phyloP scores from a whole-genome alignment of 768 basidiomycete species.

The Leccinum truebloodii region DNA sequence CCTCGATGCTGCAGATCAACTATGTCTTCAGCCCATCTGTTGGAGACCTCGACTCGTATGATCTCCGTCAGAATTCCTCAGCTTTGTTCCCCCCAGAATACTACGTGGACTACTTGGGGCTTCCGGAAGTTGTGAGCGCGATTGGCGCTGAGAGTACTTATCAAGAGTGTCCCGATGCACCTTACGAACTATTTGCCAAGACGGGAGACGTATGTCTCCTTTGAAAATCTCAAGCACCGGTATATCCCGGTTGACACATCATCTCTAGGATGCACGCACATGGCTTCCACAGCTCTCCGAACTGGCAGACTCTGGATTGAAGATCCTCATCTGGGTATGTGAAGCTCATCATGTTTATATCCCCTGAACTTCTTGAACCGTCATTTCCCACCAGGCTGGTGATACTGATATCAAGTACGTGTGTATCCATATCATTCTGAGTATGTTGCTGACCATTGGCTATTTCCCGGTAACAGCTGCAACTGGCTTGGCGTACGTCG shows the following conservation, averaged over 20 bases:
- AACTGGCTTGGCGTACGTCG: constrained; percentile 38
- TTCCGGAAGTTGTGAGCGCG: constrained; percentile 35
- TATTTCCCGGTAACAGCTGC: constrained; percentile 7
- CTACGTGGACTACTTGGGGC: constrained; percentile 48
- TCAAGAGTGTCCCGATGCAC: constrained; percentile 47
- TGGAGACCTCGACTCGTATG: constrained; percentile 53
- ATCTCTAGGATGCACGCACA: constrained; percentile 36
- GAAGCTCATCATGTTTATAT: not conserved
- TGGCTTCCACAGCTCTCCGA: constrained; percentile 38
- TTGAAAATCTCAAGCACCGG: not conserved
- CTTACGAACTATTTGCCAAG: constrained; percentile 41
- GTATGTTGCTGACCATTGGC: constrained; percentile 4
- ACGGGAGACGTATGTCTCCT: constrained; percentile 57
- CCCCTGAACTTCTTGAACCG: not conserved
- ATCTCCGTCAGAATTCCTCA: constrained; percentile 56
- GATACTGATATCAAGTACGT: constrained; percentile 31
- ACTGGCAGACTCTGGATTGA: constrained; percentile 39
- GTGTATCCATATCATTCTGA: not conserved
- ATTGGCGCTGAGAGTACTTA: constrained; percentile 59
- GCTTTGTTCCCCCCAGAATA: constrained; percentile 57
- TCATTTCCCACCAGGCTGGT: constrained; percentile 21
- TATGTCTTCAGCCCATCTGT: constrained; percentile 53
- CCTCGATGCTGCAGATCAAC: constrained; percentile 33
- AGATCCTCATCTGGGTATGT: constrained; percentile 43
- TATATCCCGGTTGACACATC: not conserved